Conservation (phyloP, 73 alveolate species). For the Tetrahymena thermophila region DNA sequence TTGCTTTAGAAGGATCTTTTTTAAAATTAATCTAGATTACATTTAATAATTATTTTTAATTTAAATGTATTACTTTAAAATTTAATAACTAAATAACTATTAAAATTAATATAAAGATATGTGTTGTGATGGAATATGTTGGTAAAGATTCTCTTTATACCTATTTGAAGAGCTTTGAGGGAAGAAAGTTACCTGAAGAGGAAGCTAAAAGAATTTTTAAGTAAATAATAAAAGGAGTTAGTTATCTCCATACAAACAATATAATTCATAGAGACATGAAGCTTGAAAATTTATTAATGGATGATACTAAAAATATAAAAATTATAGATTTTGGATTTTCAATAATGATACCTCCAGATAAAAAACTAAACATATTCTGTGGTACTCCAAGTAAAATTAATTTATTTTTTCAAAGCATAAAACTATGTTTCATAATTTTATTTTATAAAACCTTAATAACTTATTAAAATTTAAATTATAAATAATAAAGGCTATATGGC, state of each 20-base stretch:
- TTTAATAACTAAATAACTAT: not conserved
- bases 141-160: slow-evolving; percentile 43
- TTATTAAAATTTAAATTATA: not conserved
- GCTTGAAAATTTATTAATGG: slow-evolving; percentile 71
- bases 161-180: slow-evolving; percentile 42
- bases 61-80: not conserved
- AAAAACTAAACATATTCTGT: slow-evolving; percentile 50
- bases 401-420: not conserved
- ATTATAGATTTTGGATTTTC: slow-evolving; percentile 80
- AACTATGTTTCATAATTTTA: too few relatives aligned
- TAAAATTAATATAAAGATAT: slow-evolving; percentile 3
- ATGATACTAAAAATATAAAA: slow-evolving; percentile 49
- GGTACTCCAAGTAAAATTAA: slow-evolving; percentile 68
- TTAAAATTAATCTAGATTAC: too few relatives aligned
- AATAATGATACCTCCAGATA: slow-evolving; percentile 18
- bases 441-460: too few relatives aligned
- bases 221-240: slow-evolving; percentile 55
- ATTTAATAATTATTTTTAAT: not conserved
- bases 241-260: slow-evolving; percentile 52
- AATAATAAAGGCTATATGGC: slow-evolving; percentile 53
- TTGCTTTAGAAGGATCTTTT: too few relatives aligned
- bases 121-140: slow-evolving; percentile 60
- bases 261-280: slow-evolving; percentile 71
- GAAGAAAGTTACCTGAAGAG: slow-evolving; percentile 51
- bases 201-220: slow-evolving; percentile 61